Percentiles rank a stretch among this genome's conserved stretches.
Conservation (phyloP, 768 basidiomycete species). For the Amanita jacksonii region DNA sequence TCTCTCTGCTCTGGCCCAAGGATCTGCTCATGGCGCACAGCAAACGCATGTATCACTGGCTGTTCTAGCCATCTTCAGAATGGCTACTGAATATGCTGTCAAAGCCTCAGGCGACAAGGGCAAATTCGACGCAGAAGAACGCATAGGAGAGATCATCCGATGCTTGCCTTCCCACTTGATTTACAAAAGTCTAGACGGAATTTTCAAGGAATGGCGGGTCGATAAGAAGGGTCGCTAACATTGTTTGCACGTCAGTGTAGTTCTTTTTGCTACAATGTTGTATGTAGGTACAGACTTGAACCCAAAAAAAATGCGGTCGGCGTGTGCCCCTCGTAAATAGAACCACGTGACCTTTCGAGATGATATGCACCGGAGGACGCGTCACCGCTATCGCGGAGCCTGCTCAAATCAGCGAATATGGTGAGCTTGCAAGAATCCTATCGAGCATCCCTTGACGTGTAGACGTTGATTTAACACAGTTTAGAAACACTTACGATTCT, state of each 20-base stretch:
- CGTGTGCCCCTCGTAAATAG: too few species aligned
- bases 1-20: slow-evolving; percentile 58
- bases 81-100: slow-evolving; percentile 74
- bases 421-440: slow-evolving; percentile 15
- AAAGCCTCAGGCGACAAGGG: slow-evolving; percentile 60
- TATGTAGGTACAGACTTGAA: too few species aligned
- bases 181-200: slow-evolving; percentile 87
- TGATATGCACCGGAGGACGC: slow-evolving; percentile 14
- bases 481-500: slow-evolving; percentile 95
- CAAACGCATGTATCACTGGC: slow-evolving; percentile 95
- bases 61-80: slow-evolving; percentile 82
- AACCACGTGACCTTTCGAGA: not conserved
- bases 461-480: slow-evolving; percentile 34
- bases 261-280: not conserved
- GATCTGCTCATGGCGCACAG: slow-evolving; percentile 73
- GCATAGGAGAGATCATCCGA: slow-evolving; percentile 83
- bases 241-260: slow-evolving; percentile 2
- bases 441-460: slow-evolving; percentile 17
- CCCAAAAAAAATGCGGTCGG: too few species aligned
- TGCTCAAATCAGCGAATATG: slow-evolving; percentile 20
- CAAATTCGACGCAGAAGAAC: slow-evolving; percentile 62
- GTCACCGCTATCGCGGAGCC: slow-evolving; percentile 15
- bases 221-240: slow-evolving; percentile 66
- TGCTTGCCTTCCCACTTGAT: slow-evolving; percentile 81
- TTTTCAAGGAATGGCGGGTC: slow-evolving; percentile 88